Evolutionary conservation across 2,329 filamentous ascomycete species (phyloP).

Genomic region (Colletotrichum sp.): DNA sequence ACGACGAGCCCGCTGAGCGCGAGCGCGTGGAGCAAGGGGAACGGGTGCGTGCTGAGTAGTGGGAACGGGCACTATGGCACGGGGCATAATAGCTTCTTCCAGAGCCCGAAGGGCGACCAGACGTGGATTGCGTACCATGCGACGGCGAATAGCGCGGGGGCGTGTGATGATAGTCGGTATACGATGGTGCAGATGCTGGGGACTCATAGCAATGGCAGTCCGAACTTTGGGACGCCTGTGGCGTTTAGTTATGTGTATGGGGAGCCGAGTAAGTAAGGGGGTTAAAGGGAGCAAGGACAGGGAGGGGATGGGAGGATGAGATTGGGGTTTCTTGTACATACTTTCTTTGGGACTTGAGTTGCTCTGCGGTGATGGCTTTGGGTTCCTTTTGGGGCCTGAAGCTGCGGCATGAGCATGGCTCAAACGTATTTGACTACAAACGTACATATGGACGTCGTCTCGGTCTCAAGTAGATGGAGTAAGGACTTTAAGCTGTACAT

Average conservation of each 20-base stretch:
- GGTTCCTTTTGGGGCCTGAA: no score
- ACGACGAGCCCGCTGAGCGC: constrained; percentile 48
- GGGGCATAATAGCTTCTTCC: constrained; percentile 64
- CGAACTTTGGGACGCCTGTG: constrained; percentile 49
- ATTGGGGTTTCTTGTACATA: no score
- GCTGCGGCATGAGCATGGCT: no score
- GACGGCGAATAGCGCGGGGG: constrained; percentile 50
- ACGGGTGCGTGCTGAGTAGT: constrained; percentile 54
- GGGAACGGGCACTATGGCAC: constrained; percentile 63
- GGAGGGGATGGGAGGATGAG: no score
- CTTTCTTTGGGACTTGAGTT: no score
- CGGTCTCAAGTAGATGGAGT: no score
- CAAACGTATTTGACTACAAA: no score
- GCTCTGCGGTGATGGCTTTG: no score
- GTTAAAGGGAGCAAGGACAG: no score
- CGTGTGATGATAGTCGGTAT: constrained; percentile 59
- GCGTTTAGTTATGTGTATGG: constrained; percentile 7
- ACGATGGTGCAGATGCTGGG: constrained; percentile 57
- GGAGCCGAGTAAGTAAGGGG: not conserved
- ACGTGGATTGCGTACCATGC: constrained; percentile 64
- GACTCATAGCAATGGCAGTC: constrained; percentile 54
- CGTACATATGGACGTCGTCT: no score
- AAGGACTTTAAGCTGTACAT: no score
- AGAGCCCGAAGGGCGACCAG: constrained; percentile 57
- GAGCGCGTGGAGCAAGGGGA: constrained; percentile 55